phyloP scores from a whole-genome alignment of 1,139 yeast genomes.

The Yamadazyma mexicana region DNA sequence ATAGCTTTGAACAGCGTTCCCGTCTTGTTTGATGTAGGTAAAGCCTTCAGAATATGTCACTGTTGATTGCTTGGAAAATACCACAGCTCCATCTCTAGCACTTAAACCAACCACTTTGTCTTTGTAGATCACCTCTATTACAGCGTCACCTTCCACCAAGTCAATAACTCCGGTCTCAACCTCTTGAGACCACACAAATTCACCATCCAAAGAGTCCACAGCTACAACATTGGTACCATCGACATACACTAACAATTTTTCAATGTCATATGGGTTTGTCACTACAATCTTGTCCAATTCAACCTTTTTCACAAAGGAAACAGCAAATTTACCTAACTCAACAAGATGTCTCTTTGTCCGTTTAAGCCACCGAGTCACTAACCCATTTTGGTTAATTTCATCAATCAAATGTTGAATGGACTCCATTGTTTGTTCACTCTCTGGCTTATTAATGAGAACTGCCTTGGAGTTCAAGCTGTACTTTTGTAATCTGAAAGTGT shows the following conservation, averaged over 20 bases:
- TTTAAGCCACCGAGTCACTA: slow-evolving; percentile 29
- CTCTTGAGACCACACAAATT: slow-evolving; percentile 25
- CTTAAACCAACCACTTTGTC: slow-evolving; percentile 19
- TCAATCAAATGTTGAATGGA: slow-evolving; percentile 34
- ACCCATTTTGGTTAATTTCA: slow-evolving; percentile 24
- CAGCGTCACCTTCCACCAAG: slow-evolving; percentile 19
- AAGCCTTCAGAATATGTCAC: slow-evolving; percentile 13
- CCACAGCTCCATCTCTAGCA: slow-evolving; percentile 27
- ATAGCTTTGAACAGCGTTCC: slow-evolving; percentile 23
- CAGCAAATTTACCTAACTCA: slow-evolving; percentile 32
- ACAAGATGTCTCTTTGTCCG: slow-evolving; percentile 35
- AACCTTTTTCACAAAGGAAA: slow-evolving; percentile 11
- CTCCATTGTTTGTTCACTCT: slow-evolving; percentile 26
- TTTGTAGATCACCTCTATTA: slow-evolving; percentile 23
- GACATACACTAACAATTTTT: slow-evolving; percentile 33
- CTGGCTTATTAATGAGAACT: slow-evolving; percentile 31
- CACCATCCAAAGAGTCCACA: slow-evolving; percentile 30
- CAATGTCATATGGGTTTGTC: slow-evolving; percentile 33
- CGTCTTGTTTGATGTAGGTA: slow-evolving; percentile 7
- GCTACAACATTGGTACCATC: slow-evolving; percentile 26
- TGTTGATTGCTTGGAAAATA: not conserved
- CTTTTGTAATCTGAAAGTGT: slow-evolving; percentile 4
- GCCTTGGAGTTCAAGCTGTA: slow-evolving; percentile 11
- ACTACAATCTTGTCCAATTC: slow-evolving; percentile 8
- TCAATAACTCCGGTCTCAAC: slow-evolving; percentile 16